Base-by-base conservation (phyloP, 352 stramenopile species). In the Aphanomyces astaci region DNA sequence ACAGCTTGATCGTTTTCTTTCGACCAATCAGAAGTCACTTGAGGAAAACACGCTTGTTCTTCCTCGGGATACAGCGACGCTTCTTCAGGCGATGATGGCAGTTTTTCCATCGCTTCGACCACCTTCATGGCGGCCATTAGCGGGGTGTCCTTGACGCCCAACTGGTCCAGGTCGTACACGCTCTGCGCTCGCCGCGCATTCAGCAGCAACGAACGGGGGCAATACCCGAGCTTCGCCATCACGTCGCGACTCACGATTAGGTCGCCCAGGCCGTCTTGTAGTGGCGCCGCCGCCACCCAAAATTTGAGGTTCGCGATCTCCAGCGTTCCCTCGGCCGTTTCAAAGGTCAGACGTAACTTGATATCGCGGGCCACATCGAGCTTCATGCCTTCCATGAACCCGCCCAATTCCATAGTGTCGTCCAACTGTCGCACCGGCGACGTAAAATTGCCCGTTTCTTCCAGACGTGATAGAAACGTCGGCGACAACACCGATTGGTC, bases 371-470 rank as follows among this genome's bases (percentile, higher is more conserved):
- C 48, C 10, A 55, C 48, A 10, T 0, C 11, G n/a, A 55, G 48
- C 48, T 55, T 55, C 48, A 55, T 55, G 10, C 22, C 48, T 55
- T 55, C 48, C 48, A 55, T 55, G 48, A 55, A 55, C 22, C 48
- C 48, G 48, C 48, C 48, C 48, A 55, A 22, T n/a, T 55, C 48
- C 48, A 55, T 10, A 22, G n/a, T 1, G n/a, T 10, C 11, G 10
- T 55, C 48, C 48, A 55, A 30, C 48, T 55, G 11, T 10, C 48
- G 22, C 27, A 55, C 48, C 11, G 48, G 48, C 10, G 48, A 10
- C 11, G 22, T 10, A 10, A 55, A 30, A 55, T 10, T n/a, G 27
- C 48, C n/a, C 10, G 48, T n/a, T 2, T 55, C 60, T 0, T 39
- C 19, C 60, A 66, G 48, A 4, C 40, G 60, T 9, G 43, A 28